Percentiles rank a stretch among this genome's conserved stretches.
These are phyloP conservation scores for Vaccinium myrtillus DNA, from an alignment of 148 eudicot species.

Conservation along the genomic window DNA sequence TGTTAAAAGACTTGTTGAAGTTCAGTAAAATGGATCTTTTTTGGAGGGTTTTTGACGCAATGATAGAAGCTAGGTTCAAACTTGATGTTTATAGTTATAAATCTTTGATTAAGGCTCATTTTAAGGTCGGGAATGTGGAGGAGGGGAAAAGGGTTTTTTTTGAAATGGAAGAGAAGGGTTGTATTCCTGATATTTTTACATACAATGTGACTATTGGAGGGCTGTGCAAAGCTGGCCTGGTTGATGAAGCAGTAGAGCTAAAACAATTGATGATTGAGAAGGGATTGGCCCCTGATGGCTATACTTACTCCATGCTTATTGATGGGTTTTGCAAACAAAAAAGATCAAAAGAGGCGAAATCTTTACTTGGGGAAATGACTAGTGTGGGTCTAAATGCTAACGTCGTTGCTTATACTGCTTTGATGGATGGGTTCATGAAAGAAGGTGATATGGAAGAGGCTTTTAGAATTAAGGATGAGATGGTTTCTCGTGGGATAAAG, in stretches of 20 bases:
- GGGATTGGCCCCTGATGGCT: too few species aligned
- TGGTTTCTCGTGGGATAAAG: conserved; percentile 33
- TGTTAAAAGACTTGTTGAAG: conserved; percentile 68
- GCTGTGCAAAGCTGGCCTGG: conserved; percentile 37
- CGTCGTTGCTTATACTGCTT: too few species aligned
- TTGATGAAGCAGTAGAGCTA: too few species aligned
- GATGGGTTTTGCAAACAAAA: too few species aligned
- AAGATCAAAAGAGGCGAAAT: too few species aligned
- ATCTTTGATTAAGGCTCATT: conserved; percentile 49
- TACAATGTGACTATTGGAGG: conserved; percentile 76
- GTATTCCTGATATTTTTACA: conserved; percentile 60
- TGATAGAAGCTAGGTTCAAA: conserved; percentile 44
- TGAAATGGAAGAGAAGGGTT: conserved; percentile 68
- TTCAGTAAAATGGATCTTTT: conserved; percentile 55
- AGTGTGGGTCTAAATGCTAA: too few species aligned
- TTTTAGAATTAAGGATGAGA: conserved; percentile 1
- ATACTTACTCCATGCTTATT: too few species aligned
- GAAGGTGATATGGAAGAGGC: too few species aligned
- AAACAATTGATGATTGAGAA: too few species aligned
- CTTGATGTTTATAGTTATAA: conserved; percentile 66
- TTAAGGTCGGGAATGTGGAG: conserved; percentile 61
- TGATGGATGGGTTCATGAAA: too few species aligned
- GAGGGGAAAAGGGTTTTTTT: conserved; percentile 49
- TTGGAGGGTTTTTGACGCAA: conserved; percentile 62
- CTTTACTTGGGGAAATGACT: too few species aligned